Evolutionary conservation across 169 alveolate species (phyloP).

Genomic region (Cyclospora cayetanensis): DNA sequence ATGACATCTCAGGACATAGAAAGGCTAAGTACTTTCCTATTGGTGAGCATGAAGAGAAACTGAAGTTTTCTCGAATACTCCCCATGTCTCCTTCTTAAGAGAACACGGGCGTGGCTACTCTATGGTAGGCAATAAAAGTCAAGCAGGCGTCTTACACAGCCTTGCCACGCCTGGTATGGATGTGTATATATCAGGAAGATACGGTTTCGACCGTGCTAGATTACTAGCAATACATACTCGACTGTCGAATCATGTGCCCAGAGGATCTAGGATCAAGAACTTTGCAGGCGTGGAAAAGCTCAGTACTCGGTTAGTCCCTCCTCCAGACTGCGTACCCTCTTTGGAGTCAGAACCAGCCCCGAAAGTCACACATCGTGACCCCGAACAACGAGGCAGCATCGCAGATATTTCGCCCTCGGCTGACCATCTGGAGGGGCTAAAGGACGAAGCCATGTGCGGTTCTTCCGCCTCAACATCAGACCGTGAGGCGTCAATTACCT

Average conservation of each 20-base stretch:
- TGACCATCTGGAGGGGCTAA: neutral
- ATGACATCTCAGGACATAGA: constrained; percentile 69
- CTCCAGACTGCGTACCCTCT: neutral
- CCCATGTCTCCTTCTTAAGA: neutral
- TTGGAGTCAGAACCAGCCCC: neutral
- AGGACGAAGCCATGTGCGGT: neutral
- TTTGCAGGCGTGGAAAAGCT: neutral
- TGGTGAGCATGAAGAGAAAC: constrained; percentile 14
- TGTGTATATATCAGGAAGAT: constrained; percentile 15
- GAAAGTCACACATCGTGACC: neutral
- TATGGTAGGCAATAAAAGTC: no score
- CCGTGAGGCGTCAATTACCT: neutral
- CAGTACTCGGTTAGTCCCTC: neutral
- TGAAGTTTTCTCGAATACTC: neutral
- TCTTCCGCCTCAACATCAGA: neutral
- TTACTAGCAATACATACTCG: constrained; percentile 70
- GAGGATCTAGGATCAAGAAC: constrained; percentile 50
- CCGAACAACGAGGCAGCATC: neutral
- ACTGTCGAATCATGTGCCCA: constrained; percentile 68
- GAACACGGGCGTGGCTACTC: no score
- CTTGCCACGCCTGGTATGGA: neutral
- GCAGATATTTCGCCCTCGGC: neutral
- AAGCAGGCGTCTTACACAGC: no score
- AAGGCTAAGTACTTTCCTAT: constrained; percentile 73
- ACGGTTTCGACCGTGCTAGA: constrained; percentile 70